These are phyloP conservation scores for Diaporthe helianthi DNA, from an alignment of 2,329 filamentous ascomycete species.

Conservation along the genomic window DNA sequence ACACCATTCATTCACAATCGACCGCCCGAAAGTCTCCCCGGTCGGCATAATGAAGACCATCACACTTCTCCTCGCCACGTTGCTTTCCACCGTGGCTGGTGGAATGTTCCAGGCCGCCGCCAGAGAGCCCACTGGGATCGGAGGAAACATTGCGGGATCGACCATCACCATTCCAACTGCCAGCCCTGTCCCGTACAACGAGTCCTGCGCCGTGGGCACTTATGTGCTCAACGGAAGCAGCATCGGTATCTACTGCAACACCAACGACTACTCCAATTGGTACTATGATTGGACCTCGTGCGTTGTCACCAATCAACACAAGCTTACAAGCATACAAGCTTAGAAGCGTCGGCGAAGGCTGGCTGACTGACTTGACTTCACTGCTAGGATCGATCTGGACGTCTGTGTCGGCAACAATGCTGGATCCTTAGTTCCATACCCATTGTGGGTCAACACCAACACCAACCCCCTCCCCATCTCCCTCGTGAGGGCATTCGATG, in stretches of 20 bases:
- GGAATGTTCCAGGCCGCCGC: neutral
- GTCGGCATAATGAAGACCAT: neutral
- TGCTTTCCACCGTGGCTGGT: neutral
- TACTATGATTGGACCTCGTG: constrained; percentile 51
- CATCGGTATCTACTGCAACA: constrained; percentile 51
- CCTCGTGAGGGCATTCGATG: neutral
- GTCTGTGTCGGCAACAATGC: constrained; percentile 41
- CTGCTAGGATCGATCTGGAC: constrained; percentile 47
- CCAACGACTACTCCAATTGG: constrained; percentile 44
- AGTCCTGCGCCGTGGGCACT: constrained; percentile 47
- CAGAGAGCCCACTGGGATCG: constrained; percentile 5
- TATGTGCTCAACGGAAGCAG: constrained; percentile 43
- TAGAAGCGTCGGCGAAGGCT: neutral
- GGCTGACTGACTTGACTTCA: neutral
- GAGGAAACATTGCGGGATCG: constrained; percentile 14
- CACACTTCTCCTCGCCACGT: neutral
- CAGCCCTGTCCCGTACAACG: constrained; percentile 21
- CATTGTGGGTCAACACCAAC: neutral
- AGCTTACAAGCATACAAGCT: neutral
- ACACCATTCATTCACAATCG: neutral
- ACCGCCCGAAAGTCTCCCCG: neutral
- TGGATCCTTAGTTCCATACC: constrained; percentile 36
- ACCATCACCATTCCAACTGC: constrained; percentile 19
- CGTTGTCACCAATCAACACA: constrained; percentile 7
- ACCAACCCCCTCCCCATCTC: too few relatives aligned